A percentile compares a stretch with the other conserved stretches of the same genome.
Evolutionary conservation across 202 grass and related monocot species (phyloP).

Genomic region (Digitaria exilis): DNA sequence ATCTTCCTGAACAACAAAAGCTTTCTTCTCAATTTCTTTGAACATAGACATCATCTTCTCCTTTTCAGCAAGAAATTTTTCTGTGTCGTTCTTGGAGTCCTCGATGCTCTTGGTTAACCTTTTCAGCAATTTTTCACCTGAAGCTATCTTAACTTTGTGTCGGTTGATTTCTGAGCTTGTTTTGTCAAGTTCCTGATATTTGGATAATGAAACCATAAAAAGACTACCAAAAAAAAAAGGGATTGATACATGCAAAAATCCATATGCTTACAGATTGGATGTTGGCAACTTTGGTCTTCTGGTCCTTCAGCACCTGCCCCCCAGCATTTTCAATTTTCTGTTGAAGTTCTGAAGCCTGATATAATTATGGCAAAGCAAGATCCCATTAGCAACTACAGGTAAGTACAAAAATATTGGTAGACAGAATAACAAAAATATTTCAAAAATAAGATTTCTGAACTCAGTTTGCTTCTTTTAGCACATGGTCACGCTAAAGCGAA

Average conservation of each 20-base stretch:
- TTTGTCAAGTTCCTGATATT: slow-evolving; percentile 87
- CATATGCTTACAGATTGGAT: slow-evolving; percentile 82
- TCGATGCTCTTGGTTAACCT: slow-evolving; percentile 70
- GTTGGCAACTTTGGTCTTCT: slow-evolving; percentile 77
- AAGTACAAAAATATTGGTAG: background rate
- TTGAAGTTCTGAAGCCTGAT: slow-evolving; percentile 88
- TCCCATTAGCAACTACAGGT: slow-evolving; percentile 5
- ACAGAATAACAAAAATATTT: background rate
- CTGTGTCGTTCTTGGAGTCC: slow-evolving; percentile 74
- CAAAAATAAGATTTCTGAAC: background rate
- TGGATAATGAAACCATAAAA: slow-evolving; percentile 14
- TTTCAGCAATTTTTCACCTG: slow-evolving; percentile 71
- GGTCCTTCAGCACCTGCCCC: slow-evolving; percentile 83
- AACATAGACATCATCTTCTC: slow-evolving; percentile 61
- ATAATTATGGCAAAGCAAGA: slow-evolving; percentile 18
- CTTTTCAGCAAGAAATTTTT: slow-evolving; percentile 59
- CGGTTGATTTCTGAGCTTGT: slow-evolving; percentile 85
- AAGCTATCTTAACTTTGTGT: slow-evolving; percentile 77
- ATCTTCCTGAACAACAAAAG: slow-evolving; percentile 79
- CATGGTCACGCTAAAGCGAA: background rate
- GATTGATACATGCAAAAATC: background rate
- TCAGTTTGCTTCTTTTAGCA: slow-evolving; percentile 4
- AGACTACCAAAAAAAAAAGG: background rate
- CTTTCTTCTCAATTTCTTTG: slow-evolving; percentile 80
- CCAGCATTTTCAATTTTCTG: slow-evolving; percentile 93